Evolutionary conservation across 306 rosid genomes (phyloP).

Genomic region (Rubus idaeus): DNA sequence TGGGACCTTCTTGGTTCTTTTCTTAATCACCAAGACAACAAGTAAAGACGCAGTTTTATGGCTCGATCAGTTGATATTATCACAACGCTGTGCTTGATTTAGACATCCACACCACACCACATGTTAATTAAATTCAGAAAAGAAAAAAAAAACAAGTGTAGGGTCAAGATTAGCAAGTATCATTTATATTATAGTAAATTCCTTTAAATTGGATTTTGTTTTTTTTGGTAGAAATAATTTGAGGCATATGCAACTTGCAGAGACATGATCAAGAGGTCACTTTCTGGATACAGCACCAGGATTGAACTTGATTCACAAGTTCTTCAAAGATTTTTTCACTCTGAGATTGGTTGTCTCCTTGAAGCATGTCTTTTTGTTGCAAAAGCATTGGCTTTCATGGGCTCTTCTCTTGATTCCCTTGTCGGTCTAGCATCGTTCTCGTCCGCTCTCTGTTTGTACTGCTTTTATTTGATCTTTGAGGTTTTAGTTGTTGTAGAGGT

Average conservation of each 20-base stretch:
- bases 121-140: neutral
- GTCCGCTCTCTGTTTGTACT: no score
- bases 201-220: neutral
- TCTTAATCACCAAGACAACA: constrained; percentile 8
- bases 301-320: neutral
- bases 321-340: neutral
- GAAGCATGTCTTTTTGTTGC: no score
- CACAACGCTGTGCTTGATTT: neutral
- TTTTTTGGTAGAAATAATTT: neutral
- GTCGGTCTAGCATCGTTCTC: no score
- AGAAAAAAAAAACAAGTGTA: neutral
- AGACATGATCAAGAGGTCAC: neutral
- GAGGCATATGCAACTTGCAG: neutral
- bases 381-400: no score
- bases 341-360: no score
- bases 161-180: neutral
- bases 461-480: no score
- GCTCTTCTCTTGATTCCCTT: no score
- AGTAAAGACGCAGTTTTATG: neutral
- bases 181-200: neutral
- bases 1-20: neutral
- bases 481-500: no score
- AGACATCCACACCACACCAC: constrained; percentile 8
- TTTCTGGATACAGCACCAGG: neutral
- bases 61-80: neutral